These are phyloP conservation scores for Ophiostoma sp. DNA, from an alignment of 2,329 filamentous ascomycete species.

Conservation along the genomic window DNA sequence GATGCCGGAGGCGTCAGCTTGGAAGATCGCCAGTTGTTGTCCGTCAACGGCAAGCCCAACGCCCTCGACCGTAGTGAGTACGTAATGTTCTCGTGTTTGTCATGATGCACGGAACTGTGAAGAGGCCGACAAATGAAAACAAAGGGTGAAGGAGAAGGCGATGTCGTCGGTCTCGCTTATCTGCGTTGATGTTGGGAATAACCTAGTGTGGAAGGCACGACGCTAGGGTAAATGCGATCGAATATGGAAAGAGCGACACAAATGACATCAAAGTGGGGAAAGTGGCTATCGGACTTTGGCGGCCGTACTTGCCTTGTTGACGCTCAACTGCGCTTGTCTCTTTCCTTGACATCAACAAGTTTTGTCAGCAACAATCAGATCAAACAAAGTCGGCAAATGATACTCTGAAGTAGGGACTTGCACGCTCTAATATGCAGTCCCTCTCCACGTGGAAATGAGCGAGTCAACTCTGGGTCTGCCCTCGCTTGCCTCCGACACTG, in stretches of 20 bases:
- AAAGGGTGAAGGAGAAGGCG: neutral
- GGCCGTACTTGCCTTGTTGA: neutral
- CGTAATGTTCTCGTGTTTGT: neutral
- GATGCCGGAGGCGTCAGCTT: neutral
- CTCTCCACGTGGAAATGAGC: neutral
- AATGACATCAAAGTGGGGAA: neutral
- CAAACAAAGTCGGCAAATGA: neutral
- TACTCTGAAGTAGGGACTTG: too few species aligned
- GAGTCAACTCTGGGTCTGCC: neutral
- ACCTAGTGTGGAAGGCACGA: neutral
- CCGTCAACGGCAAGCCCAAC: neutral
- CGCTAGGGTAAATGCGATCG: neutral
- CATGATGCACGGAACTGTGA: neutral
- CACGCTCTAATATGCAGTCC: neutral
- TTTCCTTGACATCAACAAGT: neutral
- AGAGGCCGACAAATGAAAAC: too few species aligned
- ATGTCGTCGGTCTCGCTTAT: neutral
- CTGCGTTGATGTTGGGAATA: neutral
- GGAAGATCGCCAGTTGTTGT: neutral
- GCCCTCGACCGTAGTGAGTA: neutral
- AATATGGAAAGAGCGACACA: neutral
- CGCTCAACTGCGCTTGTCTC: neutral
- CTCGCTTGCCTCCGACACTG: neutral
- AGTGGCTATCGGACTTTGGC: neutral
- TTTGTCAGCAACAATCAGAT: conserved; percentile 7